Base-by-base conservation (phyloP, 305 asterid genomes). In the Rubia peregrina region DNA sequence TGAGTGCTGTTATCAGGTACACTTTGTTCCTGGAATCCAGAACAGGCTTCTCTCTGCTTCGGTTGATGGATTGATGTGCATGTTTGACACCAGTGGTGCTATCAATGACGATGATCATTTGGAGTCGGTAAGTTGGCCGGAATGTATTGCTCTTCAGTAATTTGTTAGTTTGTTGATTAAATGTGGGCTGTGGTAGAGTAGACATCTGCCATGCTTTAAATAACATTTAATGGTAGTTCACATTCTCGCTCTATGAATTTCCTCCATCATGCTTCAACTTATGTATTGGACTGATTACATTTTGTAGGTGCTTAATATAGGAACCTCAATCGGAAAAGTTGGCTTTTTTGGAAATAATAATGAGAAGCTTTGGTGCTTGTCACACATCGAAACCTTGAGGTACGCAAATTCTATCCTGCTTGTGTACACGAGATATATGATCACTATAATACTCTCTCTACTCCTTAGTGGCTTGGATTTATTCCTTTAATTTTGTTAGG, bases 341-440 rank as follows among this genome's bases (percentile, higher is more conserved):
- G 99, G 99, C 48, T 89, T 94, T 77, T 79, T 84, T 68, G 98
- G 99, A 60, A 80, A 78, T 74, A 68, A 65, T 61, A 86, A 84
- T 84, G 74, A 85, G 71, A 91, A 88, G 71, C 80, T 94, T 73
- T 94, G 99, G 98, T 94, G 98, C 77, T 81, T 88, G 78, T 87
- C 99, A 11, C 98, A 89, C 69, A 89, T 91, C 49, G 99, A 94
- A 79, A 91, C 96, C 67, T 64, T 94, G 82, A 91, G 99, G 99
- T 94, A 80, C 33, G 66, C 74, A 63, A 53, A 44, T 38, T n/a
- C 12, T 48, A 33, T 41, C 49, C 19, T 42, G 49, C 19, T 67
- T 53, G 12, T 51, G 57, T 51, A 24, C 43, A 44, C 22, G 40
- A 42, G 14, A 21, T 38, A 14, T 21, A 14, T 3, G 14, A 26